These are phyloP conservation scores for Rhytidiadelphus loreus DNA, from an alignment of 225 moss, liverwort and hornwort species.

Conservation along the genomic window DNA sequence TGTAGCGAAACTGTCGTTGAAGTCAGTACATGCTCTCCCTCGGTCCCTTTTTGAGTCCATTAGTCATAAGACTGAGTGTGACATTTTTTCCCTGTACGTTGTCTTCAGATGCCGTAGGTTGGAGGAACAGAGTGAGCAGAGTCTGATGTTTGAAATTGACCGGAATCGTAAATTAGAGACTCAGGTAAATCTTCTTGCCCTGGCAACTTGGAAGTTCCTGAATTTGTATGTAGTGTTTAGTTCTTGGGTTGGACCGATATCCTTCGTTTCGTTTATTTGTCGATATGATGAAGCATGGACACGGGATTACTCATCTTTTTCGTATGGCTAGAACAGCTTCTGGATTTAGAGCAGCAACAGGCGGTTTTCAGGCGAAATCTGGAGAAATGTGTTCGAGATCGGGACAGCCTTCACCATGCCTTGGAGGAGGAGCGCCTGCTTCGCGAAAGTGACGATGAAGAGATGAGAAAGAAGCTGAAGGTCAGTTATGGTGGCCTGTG, in stretches of 20 bases:
- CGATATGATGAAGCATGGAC: neutral
- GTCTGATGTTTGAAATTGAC: constrained; percentile 33
- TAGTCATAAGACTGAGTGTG: neutral
- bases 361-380: constrained; percentile 24
- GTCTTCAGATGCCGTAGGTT: constrained; percentile 26
- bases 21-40: neutral
- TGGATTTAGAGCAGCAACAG: constrained; percentile 36
- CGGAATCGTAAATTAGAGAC: constrained; percentile 38
- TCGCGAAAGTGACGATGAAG: constrained; percentile 41
- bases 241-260: neutral
- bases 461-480: constrained; percentile 43
- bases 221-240: neutral
- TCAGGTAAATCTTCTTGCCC: neutral
- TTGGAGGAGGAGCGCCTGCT: constrained; percentile 38
- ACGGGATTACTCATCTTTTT: neutral
- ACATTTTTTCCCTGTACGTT: neutral
- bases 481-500: neutral
- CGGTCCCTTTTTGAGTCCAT: neutral
- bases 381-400: constrained; percentile 34
- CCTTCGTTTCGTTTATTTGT: neutral
- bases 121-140: constrained; percentile 40
- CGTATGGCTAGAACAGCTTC: constrained; percentile 8
- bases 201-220: neutral
- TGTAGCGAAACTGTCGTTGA: neutral
- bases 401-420: constrained; percentile 28